Percentiles rank a stretch among this genome's conserved stretches.
These are phyloP conservation scores for Globisporangium splendens DNA, from an alignment of 352 stramenopile genomes.

Conservation along the genomic window DNA sequence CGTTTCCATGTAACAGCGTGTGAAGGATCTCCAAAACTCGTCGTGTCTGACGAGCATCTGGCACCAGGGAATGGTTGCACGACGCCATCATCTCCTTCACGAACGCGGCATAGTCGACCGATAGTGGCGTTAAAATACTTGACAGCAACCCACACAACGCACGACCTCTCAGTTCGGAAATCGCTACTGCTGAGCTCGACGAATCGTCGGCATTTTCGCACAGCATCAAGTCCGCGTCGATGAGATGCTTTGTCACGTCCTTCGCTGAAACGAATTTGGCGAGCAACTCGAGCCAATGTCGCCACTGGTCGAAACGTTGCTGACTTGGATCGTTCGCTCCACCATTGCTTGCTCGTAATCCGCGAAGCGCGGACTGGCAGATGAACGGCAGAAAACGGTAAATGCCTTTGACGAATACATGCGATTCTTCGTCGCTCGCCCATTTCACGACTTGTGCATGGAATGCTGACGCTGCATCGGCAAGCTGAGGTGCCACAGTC, in stretches of 20 bases:
- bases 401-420: slow-evolving; percentile 31
- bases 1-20: slow-evolving; percentile 29
- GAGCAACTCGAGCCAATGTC: slow-evolving; percentile 46
- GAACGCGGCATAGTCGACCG: slow-evolving; percentile 48
- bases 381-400: slow-evolving; percentile 62
- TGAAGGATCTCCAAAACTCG: slow-evolving; percentile 39
- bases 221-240: slow-evolving; percentile 55
- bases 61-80: slow-evolving; percentile 21
- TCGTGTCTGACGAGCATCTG: slow-evolving; percentile 17
- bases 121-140: slow-evolving; percentile 35
- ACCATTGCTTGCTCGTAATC: slow-evolving; percentile 16
- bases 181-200: neutral
- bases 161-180: slow-evolving; percentile 17
- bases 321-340: slow-evolving; percentile 10
- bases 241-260: slow-evolving; percentile 45
- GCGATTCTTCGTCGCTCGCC: slow-evolving; percentile 22
- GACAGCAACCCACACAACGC: slow-evolving; percentile 41
- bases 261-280: slow-evolving; percentile 36
- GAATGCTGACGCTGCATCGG: slow-evolving; percentile 29
- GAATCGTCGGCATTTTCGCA: slow-evolving; percentile 10
- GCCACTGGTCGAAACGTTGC: slow-evolving; percentile 37
- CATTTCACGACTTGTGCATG: slow-evolving; percentile 36
- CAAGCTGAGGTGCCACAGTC: slow-evolving; percentile 4
- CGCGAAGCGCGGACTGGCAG: slow-evolving; percentile 38
- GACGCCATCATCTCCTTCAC: slow-evolving; percentile 31